Conservation (phyloP, 108 stramenopile genomes). For the Cylindrotheca fusiformis region DNA sequence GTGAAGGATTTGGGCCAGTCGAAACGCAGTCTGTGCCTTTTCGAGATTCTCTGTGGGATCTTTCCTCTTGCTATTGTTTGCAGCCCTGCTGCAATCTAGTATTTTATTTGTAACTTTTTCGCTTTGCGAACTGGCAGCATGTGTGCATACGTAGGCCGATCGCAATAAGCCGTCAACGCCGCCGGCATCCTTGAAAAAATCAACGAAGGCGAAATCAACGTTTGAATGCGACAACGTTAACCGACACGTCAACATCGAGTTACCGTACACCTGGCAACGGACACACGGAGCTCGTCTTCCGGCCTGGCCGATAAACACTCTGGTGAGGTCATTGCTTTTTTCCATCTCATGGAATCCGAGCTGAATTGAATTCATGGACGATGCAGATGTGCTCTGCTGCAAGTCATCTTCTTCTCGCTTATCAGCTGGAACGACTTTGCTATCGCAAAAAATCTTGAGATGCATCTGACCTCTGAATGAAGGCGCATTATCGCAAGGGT, state of each 20-base stretch:
- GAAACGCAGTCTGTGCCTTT: slow-evolving; percentile 10
- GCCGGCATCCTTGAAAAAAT: slow-evolving; percentile 15
- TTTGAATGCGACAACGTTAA: slow-evolving; percentile 44
- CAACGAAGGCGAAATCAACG: slow-evolving; percentile 39
- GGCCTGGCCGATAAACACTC: slow-evolving; percentile 25
- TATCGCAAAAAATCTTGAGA: slow-evolving; percentile 22
- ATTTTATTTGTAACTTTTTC: background rate
- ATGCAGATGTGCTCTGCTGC: no score
- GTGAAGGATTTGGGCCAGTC: slow-evolving; percentile 8
- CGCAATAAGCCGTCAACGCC: slow-evolving; percentile 41
- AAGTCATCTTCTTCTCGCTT: background rate
- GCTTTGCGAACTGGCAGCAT: background rate
- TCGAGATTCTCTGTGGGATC: slow-evolving; percentile 19
- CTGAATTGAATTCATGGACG: background rate
- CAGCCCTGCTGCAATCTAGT: background rate
- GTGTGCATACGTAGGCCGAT: background rate
- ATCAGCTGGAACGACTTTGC: slow-evolving; percentile 3
- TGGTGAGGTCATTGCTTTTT: slow-evolving; percentile 11
- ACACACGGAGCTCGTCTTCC: slow-evolving; percentile 36
- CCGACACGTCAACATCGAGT: slow-evolving; percentile 32
- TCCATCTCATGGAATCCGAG: slow-evolving; percentile 9
- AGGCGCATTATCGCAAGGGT: slow-evolving; percentile 11
- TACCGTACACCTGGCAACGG: slow-evolving; percentile 31
- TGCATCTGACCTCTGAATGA: slow-evolving; percentile 2
- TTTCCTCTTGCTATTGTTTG: background rate